Evolutionary conservation across 1,139 yeast genomes (phyloP).

Genomic region (Scheffersomyces lignicola): DNA sequence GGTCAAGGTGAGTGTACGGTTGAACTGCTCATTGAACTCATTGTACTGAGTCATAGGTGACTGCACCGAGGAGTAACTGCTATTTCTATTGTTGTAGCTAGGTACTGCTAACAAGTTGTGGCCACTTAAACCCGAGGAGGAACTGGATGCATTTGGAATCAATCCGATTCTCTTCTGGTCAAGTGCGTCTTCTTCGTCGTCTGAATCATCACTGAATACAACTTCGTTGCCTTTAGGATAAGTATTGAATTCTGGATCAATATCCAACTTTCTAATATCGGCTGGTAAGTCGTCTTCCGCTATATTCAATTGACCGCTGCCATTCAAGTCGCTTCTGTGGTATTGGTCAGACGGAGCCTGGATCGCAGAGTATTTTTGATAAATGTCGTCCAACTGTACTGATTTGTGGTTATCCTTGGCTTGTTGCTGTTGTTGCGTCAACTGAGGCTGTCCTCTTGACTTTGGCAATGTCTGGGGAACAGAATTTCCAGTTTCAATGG

Average conservation of each 20-base stretch:
- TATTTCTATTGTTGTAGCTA: slow-evolving; percentile 26
- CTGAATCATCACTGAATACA: slow-evolving; percentile 38
- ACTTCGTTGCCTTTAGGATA: slow-evolving; percentile 44
- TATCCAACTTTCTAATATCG: slow-evolving; percentile 28
- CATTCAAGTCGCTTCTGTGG: slow-evolving; percentile 32
- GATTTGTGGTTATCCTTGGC: slow-evolving; percentile 27
- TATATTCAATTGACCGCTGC: slow-evolving; percentile 38
- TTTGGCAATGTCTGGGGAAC: slow-evolving; percentile 2
- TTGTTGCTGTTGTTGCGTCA: background rate
- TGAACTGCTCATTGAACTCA: slow-evolving; percentile 51
- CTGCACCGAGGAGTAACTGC: slow-evolving; percentile 43
- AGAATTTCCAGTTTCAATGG: slow-evolving; percentile 6
- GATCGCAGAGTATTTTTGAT: slow-evolving; percentile 45
- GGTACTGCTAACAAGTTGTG: slow-evolving; percentile 25
- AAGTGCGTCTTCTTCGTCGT: slow-evolving; percentile 21
- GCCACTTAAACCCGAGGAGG: slow-evolving; percentile 9
- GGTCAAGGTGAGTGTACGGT: slow-evolving; percentile 12
- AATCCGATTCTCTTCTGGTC: slow-evolving; percentile 28
- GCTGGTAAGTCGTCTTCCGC: slow-evolving; percentile 37
- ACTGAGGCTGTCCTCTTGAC: background rate
- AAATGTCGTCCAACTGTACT: slow-evolving; percentile 45
- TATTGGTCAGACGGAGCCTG: slow-evolving; percentile 46
- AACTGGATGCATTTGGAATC: slow-evolving; percentile 10
- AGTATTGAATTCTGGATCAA: slow-evolving; percentile 21
- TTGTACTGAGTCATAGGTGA: slow-evolving; percentile 56